Base-by-base conservation (phyloP, 2,329 filamentous ascomycete species). In the Ceratocystis eucalypticola region DNA sequence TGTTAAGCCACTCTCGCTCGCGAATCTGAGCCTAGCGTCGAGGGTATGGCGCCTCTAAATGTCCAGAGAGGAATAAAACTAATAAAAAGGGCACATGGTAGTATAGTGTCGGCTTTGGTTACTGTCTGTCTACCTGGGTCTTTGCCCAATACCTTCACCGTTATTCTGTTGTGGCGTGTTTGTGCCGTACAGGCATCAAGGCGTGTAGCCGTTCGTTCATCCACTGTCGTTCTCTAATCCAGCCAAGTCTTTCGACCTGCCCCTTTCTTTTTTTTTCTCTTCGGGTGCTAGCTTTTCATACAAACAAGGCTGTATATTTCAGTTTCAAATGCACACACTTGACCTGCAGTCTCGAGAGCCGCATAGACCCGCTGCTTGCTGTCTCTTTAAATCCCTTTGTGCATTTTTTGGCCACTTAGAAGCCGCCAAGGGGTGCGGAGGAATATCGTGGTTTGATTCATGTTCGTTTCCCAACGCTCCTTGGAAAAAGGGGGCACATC, bases 231-330 rank as follows among this genome's bases (percentile, higher is more conserved):
- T 57, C 28, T 17, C 12, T 33, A 7, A n/a, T 33, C 53, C 28
- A 57, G 53, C 30, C 53, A 57, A 6, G 53, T 28, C 10, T 28
- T 33, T 33, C 12, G 10, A 20, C n/a, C 22, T 53, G 7, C 17
- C 22, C 12, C 22, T 53, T 53, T 20, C 48, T 53, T 53, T 25
- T 53, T 50, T 12, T 25, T 33, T 57, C 22, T 17, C 22, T 17
- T 8, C 22, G 53, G 53, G 53, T 57, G 53, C 53, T 28, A 28
- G 25, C 53, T 57, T 57, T 28, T 57, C 53, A 30, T 30, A 57
- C 53, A 57, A 57, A 33, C 53, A 57, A 30, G 53, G 53, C 53
- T 57, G 53, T 57, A 57, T 57, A 57, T 33, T 57, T 4, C 28
- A 33, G 53, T 30, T 57, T 57, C 28, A 57, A 33, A 57, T 15